Evolutionary conservation across 176 grass and related monocot genomes (phyloP).

Genomic region (Triticum monococcum): DNA sequence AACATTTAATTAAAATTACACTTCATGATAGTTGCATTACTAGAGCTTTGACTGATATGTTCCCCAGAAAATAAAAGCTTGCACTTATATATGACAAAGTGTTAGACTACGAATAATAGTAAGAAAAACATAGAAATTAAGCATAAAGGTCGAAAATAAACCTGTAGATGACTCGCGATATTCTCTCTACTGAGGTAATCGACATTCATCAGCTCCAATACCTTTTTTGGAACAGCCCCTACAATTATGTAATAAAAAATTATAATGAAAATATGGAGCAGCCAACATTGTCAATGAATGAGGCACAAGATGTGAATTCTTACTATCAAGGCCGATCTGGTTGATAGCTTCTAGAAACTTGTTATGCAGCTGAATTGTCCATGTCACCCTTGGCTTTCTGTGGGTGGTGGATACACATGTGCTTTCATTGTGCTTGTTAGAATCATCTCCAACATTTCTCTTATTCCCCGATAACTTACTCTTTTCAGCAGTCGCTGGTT

Average conservation of each 20-base stretch:
- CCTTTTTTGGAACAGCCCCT: slow-evolving; percentile 67
- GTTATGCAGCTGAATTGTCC: background rate
- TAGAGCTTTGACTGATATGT: background rate
- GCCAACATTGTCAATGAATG: background rate
- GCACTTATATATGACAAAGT: background rate
- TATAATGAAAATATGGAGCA: background rate
- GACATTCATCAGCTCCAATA: slow-evolving; percentile 63
- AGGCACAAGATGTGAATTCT: background rate
- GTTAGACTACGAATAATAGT: background rate
- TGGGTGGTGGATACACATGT: background rate
- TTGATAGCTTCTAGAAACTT: background rate
- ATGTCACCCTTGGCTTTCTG: background rate
- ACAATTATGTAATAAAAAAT: slow-evolving; percentile 10
- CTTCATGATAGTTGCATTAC: background rate
- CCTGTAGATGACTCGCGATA: slow-evolving; percentile 77
- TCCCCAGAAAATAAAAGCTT: background rate
- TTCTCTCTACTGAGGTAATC: slow-evolving; percentile 58
- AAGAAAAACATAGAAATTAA: background rate
- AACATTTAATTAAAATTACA: background rate
- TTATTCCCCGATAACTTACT: slow-evolving; percentile 32
- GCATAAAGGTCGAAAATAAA: slow-evolving; percentile 13
- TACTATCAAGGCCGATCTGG: background rate
- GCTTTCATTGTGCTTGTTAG: slow-evolving; percentile 2
- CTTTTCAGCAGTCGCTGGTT: background rate
- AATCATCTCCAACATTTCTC: slow-evolving; percentile 3